These are phyloP conservation scores for Orbilia brochopaga DNA, from an alignment of 2,329 filamentous ascomycete genomes.

Conservation along the genomic window DNA sequence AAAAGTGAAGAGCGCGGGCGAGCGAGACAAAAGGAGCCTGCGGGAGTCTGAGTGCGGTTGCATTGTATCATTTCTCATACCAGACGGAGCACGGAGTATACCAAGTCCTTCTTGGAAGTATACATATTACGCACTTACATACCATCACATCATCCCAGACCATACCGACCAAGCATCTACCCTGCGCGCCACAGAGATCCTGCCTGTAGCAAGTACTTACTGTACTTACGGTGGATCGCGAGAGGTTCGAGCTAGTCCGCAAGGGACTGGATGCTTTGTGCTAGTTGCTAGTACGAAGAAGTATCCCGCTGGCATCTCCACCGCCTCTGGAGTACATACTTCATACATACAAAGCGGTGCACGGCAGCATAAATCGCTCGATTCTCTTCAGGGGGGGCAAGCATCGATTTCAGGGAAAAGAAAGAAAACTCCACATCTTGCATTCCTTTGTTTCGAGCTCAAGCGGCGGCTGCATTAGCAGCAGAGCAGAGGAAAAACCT, in stretches of 20 bases:
- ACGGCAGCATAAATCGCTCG: slow-evolving; percentile 49
- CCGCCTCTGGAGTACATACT: slow-evolving; percentile 2
- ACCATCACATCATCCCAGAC: not conserved
- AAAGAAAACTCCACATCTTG: slow-evolving; percentile 22
- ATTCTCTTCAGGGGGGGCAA: slow-evolving; percentile 5
- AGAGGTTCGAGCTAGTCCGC: not conserved
- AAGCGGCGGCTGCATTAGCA: slow-evolving; percentile 19
- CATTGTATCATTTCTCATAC: slow-evolving; percentile 13
- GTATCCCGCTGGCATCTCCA: slow-evolving; percentile 13
- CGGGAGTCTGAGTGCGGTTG: slow-evolving; percentile 11
- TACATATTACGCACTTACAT: not conserved
- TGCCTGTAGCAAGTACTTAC: slow-evolving; percentile 3
- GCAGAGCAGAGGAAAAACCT: slow-evolving; percentile 17
- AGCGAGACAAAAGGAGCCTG: slow-evolving; percentile 25
- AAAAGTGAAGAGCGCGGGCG: slow-evolving; percentile 13
- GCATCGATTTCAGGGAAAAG: no score
- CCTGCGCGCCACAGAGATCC: slow-evolving; percentile 41
- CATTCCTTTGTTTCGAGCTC: slow-evolving; percentile 14
- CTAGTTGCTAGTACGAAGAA: no score
- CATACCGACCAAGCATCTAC: slow-evolving; percentile 23
- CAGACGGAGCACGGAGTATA: slow-evolving; percentile 14
- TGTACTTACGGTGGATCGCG: slow-evolving; percentile 15
- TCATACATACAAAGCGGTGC: no score
- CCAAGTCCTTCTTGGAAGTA: no score
- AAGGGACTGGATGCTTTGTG: not conserved